Evolutionary conservation across 495 filamentous ascomycete genomes (phyloP).

Genomic region (Penicillium cosmopolitanum): DNA sequence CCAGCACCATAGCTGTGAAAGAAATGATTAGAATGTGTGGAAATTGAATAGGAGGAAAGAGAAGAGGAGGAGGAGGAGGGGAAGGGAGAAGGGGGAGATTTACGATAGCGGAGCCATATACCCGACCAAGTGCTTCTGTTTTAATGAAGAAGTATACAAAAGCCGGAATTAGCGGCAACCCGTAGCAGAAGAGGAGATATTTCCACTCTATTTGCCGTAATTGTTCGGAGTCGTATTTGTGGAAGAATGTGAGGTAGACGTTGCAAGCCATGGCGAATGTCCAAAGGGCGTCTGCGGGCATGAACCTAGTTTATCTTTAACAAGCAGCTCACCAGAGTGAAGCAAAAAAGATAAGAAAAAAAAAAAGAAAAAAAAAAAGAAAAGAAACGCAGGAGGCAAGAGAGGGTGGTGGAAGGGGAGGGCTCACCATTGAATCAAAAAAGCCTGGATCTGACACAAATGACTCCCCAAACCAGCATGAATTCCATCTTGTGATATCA

Average conservation of each 20-base stretch:
- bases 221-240: slow-evolving; percentile 67
- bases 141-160: slow-evolving; percentile 69
- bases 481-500: slow-evolving; percentile 68
- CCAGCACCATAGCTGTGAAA: slow-evolving; percentile 79
- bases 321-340: not conserved
- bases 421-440: slow-evolving; percentile 71
- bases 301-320: slow-evolving; percentile 58
- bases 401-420: not conserved
- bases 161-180: slow-evolving; percentile 72
- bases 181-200: slow-evolving; percentile 76
- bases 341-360: not conserved
- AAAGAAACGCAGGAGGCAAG: not conserved
- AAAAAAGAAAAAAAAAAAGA: not conserved
- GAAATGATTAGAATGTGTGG: not conserved
- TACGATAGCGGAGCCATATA: slow-evolving; percentile 78
- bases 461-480: slow-evolving; percentile 43
- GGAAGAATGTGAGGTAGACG: slow-evolving; percentile 85
- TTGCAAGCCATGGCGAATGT: slow-evolving; percentile 86
- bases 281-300: slow-evolving; percentile 77
- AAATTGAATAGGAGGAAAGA: not conserved
- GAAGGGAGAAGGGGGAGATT: slow-evolving; percentile 8
- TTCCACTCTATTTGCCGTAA: slow-evolving; percentile 72
- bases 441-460: slow-evolving; percentile 76
- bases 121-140: slow-evolving; percentile 46
- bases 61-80: too few species aligned